phyloP scores from a whole-genome alignment of 139 green algal genomes.

The Micractinium sp. region DNA sequence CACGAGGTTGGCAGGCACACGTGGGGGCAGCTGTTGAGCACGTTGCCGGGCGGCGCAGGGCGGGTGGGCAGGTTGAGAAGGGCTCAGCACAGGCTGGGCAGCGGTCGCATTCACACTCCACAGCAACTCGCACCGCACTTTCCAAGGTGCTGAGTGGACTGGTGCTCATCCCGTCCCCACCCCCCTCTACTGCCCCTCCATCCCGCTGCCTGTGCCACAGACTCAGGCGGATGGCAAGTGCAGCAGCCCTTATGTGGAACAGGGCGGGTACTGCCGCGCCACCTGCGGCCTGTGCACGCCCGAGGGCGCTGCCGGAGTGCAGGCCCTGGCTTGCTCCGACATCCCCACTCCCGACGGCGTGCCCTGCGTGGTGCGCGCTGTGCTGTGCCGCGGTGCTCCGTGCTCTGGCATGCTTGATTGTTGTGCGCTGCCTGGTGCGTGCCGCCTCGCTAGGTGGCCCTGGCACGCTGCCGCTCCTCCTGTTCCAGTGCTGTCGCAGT shows the following conservation, averaged over 20 bases:
- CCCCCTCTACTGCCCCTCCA: not conserved
- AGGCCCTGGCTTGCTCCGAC: constrained; percentile 7
- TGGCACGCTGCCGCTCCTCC: no score
- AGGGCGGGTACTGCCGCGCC: constrained; percentile 33
- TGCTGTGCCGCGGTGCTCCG: not conserved
- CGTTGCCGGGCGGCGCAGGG: no score
- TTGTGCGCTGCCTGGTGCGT: no score
- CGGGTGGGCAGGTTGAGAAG: no score
- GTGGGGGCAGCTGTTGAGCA: not conserved
- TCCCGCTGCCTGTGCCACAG: not conserved
- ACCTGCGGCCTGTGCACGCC: constrained; percentile 33
- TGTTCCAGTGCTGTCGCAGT: no score
- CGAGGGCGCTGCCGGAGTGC: not conserved
- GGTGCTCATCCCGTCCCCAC: not conserved
- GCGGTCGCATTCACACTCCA: no score
- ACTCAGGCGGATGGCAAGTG: constrained; percentile 2
- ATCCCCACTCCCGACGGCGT: constrained; percentile 25
- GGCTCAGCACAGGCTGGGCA: no score
- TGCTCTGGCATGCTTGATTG: not conserved
- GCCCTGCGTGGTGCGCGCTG: constrained; percentile 8
- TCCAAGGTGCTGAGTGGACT: not conserved
- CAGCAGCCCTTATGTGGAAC: constrained; percentile 24
- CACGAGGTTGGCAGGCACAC: not conserved
- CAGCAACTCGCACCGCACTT: not conserved
- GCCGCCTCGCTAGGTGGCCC: no score